A percentile compares a stretch with the other conserved stretches of the same genome.
These are phyloP conservation scores for Sporothrix pallida DNA, from an alignment of 2,329 filamentous ascomycete genomes.

Conservation along the genomic window DNA sequence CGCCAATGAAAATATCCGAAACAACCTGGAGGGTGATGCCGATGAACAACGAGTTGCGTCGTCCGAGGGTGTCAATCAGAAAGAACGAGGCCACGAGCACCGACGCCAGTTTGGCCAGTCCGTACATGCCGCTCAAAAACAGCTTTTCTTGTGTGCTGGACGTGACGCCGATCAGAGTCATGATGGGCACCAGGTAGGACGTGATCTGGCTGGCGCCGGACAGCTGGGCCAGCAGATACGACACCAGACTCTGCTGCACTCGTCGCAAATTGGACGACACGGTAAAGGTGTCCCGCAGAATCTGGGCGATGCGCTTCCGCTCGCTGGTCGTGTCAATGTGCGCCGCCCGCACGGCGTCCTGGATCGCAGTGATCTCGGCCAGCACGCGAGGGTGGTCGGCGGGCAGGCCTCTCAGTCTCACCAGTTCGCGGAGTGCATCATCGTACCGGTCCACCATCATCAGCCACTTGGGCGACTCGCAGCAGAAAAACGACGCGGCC, in stretches of 20 bases:
- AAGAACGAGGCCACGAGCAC: constrained; percentile 51
- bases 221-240: constrained; percentile 51
- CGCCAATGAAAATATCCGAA: constrained; percentile 50
- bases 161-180: constrained; percentile 47
- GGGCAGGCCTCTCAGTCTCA: constrained; percentile 44
- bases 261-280: constrained; percentile 49
- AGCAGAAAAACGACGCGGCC: constrained; percentile 42
- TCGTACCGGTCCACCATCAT: constrained; percentile 42
- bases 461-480: constrained; percentile 48
- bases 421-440: constrained; percentile 42
- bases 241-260: constrained; percentile 48
- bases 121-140: constrained; percentile 52
- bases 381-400: constrained; percentile 42
- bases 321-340: neutral
- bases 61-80: constrained; percentile 51
- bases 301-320: constrained; percentile 30
- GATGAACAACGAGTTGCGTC: constrained; percentile 43
- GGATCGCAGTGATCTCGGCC: constrained; percentile 39
- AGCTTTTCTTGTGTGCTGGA: constrained; percentile 44
- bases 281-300: constrained; percentile 46
- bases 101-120: constrained; percentile 51
- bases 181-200: constrained; percentile 51
- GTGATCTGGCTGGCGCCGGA: constrained; percentile 54
- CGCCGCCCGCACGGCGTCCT: constrained; percentile 13
- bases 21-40: constrained; percentile 48